These are phyloP conservation scores for Alloascoidea africana DNA, from an alignment of 805 yeast genomes.

Conservation along the genomic window DNA sequence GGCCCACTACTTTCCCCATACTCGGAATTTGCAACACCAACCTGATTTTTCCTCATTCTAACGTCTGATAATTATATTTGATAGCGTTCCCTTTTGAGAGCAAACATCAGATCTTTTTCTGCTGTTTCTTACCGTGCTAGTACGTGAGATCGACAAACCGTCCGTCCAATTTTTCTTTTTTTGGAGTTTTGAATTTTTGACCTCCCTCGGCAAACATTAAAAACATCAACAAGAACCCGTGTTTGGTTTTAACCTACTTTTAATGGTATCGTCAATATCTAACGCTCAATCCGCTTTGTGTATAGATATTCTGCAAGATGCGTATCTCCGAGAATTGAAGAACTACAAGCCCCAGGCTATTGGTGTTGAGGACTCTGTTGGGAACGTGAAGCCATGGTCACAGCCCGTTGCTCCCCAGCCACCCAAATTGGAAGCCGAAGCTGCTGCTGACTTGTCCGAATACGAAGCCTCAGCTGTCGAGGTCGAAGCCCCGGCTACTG, in stretches of 20 bases:
- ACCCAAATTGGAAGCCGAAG: conserved; percentile 59
- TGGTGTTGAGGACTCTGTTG: conserved; percentile 59
- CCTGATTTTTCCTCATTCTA: not conserved
- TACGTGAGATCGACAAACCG: not conserved
- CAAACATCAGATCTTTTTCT: not conserved
- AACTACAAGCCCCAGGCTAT: conserved; percentile 75
- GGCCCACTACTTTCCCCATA: too few species aligned
- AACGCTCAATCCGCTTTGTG: conserved; percentile 15
- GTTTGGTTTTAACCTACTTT: too few species aligned
- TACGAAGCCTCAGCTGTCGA: conserved; percentile 40
- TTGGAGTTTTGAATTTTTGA: too few species aligned
- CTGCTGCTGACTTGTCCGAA: conserved; percentile 47
- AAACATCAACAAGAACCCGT: too few species aligned
- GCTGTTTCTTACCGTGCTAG: not conserved
- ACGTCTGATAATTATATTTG: too few species aligned
- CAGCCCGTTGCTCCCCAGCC: conserved; percentile 64
- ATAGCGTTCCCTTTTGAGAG: conserved; percentile 1
- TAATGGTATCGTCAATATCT: not conserved
- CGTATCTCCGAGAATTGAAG: conserved; percentile 77
- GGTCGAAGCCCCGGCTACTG: conserved; percentile 14
- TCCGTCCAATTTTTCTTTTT: not conserved
- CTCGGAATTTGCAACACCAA: not conserved
- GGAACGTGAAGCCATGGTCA: conserved; percentile 70
- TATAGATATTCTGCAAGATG: conserved; percentile 58
- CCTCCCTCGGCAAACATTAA: not conserved